Evolutionary conservation across 352 stramenopile genomes (phyloP).

Genomic region (Phytophthora litchii): DNA sequence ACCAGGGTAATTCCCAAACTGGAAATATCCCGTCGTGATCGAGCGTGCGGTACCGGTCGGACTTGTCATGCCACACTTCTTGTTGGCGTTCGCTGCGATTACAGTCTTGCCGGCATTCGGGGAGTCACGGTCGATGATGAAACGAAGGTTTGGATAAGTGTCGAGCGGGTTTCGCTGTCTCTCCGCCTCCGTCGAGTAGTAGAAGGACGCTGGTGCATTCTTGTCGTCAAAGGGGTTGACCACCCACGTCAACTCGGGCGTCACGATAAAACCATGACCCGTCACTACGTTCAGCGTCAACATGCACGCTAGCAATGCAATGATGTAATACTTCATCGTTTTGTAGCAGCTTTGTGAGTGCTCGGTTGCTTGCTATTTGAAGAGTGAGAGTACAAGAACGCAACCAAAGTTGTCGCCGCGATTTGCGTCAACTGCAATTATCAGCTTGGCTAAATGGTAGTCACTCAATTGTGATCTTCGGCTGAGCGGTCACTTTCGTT

Average conservation of each 20-base stretch:
- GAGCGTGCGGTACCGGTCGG: neutral
- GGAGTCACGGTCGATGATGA: neutral
- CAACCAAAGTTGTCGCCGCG: too few relatives aligned
- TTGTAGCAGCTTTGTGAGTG: too few relatives aligned
- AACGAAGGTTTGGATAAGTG: neutral
- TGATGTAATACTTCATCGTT: too few relatives aligned
- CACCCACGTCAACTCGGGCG: neutral
- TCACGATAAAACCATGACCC: neutral
- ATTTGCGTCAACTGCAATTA: too few relatives aligned
- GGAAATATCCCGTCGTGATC: too few relatives aligned
- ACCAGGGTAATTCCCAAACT: too few relatives aligned
- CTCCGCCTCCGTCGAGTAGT: neutral
- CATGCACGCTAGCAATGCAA: neutral
- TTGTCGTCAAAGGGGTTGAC: neutral
- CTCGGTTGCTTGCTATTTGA: too few relatives aligned
- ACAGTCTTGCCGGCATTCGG: neutral
- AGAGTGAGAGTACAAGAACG: too few relatives aligned
- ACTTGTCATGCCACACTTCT: slow-evolving; percentile 1
- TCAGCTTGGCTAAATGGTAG: too few relatives aligned
- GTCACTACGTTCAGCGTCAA: neutral
- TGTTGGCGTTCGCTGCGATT: neutral
- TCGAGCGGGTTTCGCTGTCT: neutral
- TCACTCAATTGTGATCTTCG: too few relatives aligned
- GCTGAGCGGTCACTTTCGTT: too few relatives aligned
- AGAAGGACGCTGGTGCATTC: neutral